These are phyloP conservation scores for Trametes meyenii DNA, from an alignment of 768 basidiomycete species.

Conservation along the genomic window DNA sequence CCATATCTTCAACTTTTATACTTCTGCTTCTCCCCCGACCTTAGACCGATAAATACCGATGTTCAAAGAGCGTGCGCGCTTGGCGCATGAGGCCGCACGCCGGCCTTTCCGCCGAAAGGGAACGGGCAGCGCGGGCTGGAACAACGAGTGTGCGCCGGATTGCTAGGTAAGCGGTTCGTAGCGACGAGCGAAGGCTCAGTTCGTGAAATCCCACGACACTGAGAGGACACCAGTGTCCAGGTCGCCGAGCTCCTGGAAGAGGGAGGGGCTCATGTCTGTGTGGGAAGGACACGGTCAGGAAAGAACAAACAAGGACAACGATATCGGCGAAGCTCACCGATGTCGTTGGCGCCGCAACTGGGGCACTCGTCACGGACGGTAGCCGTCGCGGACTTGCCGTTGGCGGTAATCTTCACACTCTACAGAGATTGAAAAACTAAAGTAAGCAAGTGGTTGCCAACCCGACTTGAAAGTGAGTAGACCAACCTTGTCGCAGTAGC, in stretches of 20 bases:
- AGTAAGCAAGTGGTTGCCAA: neutral
- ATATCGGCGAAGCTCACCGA: constrained; percentile 49
- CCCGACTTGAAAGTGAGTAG: neutral
- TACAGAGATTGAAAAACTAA: constrained; percentile 30
- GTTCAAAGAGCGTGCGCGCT: constrained; percentile 1
- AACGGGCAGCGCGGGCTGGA: neutral
- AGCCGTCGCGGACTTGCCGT: constrained; percentile 51
- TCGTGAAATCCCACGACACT: constrained; percentile 62
- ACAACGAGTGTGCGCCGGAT: neutral
- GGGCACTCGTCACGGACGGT: constrained; percentile 60
- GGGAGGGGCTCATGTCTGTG: constrained; percentile 65
- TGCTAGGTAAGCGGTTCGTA: neutral
- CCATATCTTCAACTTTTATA: constrained; percentile 4
- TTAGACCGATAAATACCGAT: constrained; percentile 13
- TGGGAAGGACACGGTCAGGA: neutral
- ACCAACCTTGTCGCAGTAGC: constrained; percentile 63
- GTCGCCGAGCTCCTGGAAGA: constrained; percentile 55
- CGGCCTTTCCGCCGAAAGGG: constrained; percentile 8
- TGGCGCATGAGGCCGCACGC: constrained; percentile 1
- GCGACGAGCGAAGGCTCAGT: neutral
- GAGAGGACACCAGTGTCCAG: constrained; percentile 52
- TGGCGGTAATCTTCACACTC: constrained; percentile 60
- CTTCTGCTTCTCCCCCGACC: neutral
- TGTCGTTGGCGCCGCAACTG: constrained; percentile 51
- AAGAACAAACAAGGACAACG: neutral